phyloP scores from a whole-genome alignment of 345 rosid genomes.

The Erysimum cheiranthoides region DNA sequence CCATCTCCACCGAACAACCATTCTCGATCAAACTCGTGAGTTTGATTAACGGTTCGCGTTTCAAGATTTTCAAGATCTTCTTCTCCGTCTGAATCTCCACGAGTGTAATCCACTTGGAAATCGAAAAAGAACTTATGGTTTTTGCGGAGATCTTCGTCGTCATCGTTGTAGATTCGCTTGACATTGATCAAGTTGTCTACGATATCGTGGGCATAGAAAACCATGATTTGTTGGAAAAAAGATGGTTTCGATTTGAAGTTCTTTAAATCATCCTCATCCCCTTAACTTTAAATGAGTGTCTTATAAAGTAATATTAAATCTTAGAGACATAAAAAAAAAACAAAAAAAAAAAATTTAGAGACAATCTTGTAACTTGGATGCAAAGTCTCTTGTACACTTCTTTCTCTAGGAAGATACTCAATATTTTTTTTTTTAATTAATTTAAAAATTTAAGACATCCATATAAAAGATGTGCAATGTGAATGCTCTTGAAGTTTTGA shows the following conservation, averaged over 20 bases:
- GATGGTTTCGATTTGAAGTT: neutral
- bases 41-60: neutral
- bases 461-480: too few relatives aligned
- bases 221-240: neutral
- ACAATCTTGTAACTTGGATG: too few relatives aligned
- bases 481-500: too few relatives aligned
- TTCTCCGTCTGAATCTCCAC: neutral
- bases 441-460: too few relatives aligned
- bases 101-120: neutral
- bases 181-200: neutral
- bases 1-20: conserved; percentile 1
- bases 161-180: neutral
- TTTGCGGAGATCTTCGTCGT: neutral
- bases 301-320: too few relatives aligned
- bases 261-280: too few relatives aligned
- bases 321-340: too few relatives aligned
- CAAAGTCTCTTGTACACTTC: too few relatives aligned
- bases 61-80: neutral
- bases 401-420: too few relatives aligned
- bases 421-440: too few relatives aligned
- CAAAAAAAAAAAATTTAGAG: too few relatives aligned
- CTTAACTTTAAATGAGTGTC: too few relatives aligned
- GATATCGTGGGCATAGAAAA: neutral
- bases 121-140: neutral
- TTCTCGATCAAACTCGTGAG: neutral